phyloP scores from a whole-genome alignment of 139 green algal species.

The Coelastrella sp. region DNA sequence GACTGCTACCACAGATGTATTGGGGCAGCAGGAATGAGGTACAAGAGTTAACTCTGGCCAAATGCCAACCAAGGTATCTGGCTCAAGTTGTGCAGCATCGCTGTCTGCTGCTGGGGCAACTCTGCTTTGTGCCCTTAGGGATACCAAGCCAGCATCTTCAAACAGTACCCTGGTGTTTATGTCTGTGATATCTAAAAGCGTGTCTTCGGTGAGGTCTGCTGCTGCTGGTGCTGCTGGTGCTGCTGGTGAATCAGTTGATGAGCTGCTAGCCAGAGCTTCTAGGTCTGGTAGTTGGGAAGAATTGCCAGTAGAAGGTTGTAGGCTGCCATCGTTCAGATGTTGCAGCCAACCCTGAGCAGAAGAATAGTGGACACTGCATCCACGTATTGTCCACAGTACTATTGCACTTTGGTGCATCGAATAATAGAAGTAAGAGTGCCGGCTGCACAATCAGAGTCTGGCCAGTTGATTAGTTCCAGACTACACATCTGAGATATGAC shows the following conservation, averaged over 20 bases:
- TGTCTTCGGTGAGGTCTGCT: slow-evolving; percentile 11
- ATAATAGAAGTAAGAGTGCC: no score
- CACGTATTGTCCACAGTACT: no score
- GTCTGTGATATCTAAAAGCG: slow-evolving; percentile 21
- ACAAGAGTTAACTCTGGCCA: slow-evolving; percentile 51
- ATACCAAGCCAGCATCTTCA: no score
- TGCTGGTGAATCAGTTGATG: slow-evolving; percentile 13
- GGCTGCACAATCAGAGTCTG: no score
- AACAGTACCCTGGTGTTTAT: not conserved
- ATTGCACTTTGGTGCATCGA: no score
- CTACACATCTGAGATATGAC: no score
- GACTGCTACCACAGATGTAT: slow-evolving; percentile 21
- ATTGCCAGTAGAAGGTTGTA: slow-evolving; percentile 12
- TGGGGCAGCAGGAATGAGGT: slow-evolving; percentile 54
- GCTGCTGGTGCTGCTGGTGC: slow-evolving; percentile 13
- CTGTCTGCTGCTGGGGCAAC: not conserved
- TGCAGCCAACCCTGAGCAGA: slow-evolving; percentile 33
- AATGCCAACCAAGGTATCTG: slow-evolving; percentile 40
- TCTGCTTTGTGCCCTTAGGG: no score
- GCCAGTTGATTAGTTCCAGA: no score
- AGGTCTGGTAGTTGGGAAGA: not conserved
- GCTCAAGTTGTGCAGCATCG: not conserved
- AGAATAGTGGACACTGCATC: not conserved
- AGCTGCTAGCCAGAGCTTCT: slow-evolving; percentile 1
- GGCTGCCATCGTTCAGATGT: slow-evolving; percentile 36